phyloP scores from a whole-genome alignment of 108 stramenopile genomes.

The Cylindrotheca fusiformis region DNA sequence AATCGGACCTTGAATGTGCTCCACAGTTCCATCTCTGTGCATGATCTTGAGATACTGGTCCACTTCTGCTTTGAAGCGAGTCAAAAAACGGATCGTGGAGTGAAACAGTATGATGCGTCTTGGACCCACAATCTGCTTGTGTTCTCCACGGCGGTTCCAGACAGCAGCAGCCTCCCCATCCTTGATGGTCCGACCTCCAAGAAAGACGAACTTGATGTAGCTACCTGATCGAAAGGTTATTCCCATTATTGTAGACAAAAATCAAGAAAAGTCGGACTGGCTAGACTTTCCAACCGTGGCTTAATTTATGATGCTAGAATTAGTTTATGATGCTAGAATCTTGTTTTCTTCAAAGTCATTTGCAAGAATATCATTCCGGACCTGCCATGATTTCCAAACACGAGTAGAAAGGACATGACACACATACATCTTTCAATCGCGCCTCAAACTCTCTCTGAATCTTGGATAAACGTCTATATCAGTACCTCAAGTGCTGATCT shows the following conservation, averaged over 20 bases:
- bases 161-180: conserved; percentile 19
- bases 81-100: conserved; percentile 15
- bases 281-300: too few relatives aligned
- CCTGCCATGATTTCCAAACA: too few relatives aligned
- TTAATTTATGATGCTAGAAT: too few relatives aligned
- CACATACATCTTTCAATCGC: too few relatives aligned
- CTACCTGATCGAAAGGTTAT: conserved; percentile 8
- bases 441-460: too few relatives aligned
- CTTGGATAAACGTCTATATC: too few relatives aligned
- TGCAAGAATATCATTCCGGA: too few relatives aligned
- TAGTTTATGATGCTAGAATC: too few relatives aligned
- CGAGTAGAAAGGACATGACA: too few relatives aligned
- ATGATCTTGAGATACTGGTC: conserved; percentile 10
- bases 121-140: conserved; percentile 9
- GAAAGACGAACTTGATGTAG: conserved; percentile 9
- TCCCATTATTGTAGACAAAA: conserved; percentile 14
- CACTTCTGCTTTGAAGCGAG: conserved; percentile 10
- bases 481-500: too few relatives aligned
- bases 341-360: too few relatives aligned
- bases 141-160: conserved; percentile 14
- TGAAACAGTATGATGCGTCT: conserved; percentile 3
- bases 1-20: conserved; percentile 11
- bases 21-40: conserved; percentile 13
- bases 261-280: too few relatives aligned
- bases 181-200: conserved; percentile 18